A percentile compares a stretch with the other conserved stretches of the same genome.
These are phyloP conservation scores for Tetrahymena elliotti DNA, from an alignment of 73 alveolate species.

Conservation along the genomic window DNA sequence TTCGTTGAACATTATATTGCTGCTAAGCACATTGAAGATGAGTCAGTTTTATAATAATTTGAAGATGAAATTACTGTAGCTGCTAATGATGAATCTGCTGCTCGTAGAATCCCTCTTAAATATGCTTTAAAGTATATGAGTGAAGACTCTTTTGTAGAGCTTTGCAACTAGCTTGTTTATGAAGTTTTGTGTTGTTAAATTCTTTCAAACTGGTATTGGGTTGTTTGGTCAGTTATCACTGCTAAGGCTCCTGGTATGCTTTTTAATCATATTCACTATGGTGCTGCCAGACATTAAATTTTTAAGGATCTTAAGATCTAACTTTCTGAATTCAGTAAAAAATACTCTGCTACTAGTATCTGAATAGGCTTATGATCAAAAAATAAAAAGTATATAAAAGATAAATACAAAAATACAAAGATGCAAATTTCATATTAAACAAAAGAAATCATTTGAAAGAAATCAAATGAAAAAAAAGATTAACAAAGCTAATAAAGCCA, in stretches of 20 bases:
- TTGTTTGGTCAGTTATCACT: background rate
- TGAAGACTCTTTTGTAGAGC: background rate
- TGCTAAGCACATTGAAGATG: background rate
- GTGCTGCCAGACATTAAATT: background rate
- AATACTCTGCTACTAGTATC: background rate
- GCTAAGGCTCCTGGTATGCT: conserved; percentile 2
- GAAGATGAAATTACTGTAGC: background rate
- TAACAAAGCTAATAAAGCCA: background rate
- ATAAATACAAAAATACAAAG: background rate
- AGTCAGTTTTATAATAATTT: background rate
- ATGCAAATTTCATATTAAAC: background rate
- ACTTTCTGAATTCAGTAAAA: background rate
- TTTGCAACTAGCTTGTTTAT: background rate
- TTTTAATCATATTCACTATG: background rate
- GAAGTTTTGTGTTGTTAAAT: background rate
- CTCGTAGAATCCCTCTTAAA: background rate
- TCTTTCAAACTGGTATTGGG: background rate
- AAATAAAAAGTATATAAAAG: background rate
- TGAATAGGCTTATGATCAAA: background rate
- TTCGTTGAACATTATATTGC: background rate
- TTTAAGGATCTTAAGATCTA: background rate
- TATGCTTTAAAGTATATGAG: background rate
- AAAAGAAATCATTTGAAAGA: background rate
- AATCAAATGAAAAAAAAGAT: background rate
- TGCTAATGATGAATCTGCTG: background rate